Evolutionary conservation across 2,329 filamentous ascomycete genomes (phyloP).

Genomic region (Paramyrothecium roridum): DNA sequence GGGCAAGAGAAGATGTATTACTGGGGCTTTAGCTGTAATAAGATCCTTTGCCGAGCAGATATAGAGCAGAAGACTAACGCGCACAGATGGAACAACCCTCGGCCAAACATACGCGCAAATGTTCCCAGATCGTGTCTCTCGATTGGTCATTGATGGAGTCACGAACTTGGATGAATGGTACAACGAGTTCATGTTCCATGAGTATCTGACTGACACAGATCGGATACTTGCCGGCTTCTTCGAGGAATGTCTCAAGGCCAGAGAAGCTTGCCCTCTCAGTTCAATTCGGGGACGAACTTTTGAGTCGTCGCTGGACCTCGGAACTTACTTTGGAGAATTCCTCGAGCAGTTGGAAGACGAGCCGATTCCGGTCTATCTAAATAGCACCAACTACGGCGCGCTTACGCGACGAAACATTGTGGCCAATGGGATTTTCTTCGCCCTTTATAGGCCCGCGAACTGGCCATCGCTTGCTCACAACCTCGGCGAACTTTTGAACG

Average conservation of each 20-base stretch:
- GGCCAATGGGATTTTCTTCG: constrained; percentile 32
- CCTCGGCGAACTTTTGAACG: constrained; percentile 30
- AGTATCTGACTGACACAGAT: constrained; percentile 24
- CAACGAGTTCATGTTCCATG: constrained; percentile 13
- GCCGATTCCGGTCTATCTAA: constrained; percentile 39
- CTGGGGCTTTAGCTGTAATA: constrained; percentile 38
- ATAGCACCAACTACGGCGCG: constrained; percentile 33
- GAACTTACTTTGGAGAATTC: constrained; percentile 25
- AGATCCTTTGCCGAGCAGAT: too few species aligned
- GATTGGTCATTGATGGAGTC: constrained; percentile 33
- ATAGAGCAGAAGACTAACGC: too few species aligned
- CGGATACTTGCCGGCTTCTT: constrained; percentile 27
- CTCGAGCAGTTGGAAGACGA: constrained; percentile 29
- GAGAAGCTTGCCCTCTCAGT: constrained; percentile 39
- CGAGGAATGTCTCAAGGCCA: constrained; percentile 36
- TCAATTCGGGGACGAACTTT: constrained; percentile 19
- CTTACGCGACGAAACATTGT: constrained; percentile 31
- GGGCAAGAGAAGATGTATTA: constrained; percentile 29
- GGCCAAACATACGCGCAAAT: constrained; percentile 37
- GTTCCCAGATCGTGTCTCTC: constrained; percentile 26
- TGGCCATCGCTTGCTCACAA: constrained; percentile 33
- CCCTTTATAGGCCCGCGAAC: constrained; percentile 31
- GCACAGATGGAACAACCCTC: constrained; percentile 31
- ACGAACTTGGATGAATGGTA: constrained; percentile 31
- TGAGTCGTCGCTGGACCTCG: constrained; percentile 30